These are phyloP conservation scores for Fragilaria radians DNA, from an alignment of 108 stramenopile species.

Conservation along the genomic window DNA sequence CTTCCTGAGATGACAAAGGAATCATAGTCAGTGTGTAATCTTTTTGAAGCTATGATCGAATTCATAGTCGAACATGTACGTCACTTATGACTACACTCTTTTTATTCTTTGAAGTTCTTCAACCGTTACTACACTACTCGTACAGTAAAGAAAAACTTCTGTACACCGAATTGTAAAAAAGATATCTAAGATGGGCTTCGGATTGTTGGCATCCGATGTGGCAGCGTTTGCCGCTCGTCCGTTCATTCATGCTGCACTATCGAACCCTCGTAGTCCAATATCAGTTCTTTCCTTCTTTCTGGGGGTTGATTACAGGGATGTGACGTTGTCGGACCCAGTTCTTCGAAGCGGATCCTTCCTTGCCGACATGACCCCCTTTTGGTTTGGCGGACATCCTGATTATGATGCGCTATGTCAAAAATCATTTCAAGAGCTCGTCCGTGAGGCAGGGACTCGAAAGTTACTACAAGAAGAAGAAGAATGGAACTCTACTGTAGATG, in stretches of 20 bases:
- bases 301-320: conserved; percentile 14
- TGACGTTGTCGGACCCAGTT: not conserved
- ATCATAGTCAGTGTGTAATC: no score
- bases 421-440: conserved; percentile 12
- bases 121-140: not conserved
- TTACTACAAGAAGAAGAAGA: not conserved
- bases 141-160: not conserved
- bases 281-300: conserved; percentile 34
- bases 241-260: conserved; percentile 10
- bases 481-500: conserved; percentile 37
- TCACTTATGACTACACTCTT: no score
- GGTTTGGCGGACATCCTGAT: conserved; percentile 24
- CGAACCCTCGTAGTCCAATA: conserved; percentile 6
- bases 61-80: no score
- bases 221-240: conserved; percentile 20
- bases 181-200: not conserved
- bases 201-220: not conserved
- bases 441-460: conserved; percentile 12
- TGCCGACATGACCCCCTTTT: conserved; percentile 7
- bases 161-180: not conserved
- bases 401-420: conserved; percentile 25
- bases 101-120: no score
- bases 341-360: conserved; percentile 1
- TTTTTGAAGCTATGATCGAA: no score
- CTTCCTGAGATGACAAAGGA: no score